Percentiles rank a stretch among this genome's conserved stretches.
phyloP scores from a whole-genome alignment of 2,329 filamentous ascomycete species.

The Diplodia scrobiculata region DNA sequence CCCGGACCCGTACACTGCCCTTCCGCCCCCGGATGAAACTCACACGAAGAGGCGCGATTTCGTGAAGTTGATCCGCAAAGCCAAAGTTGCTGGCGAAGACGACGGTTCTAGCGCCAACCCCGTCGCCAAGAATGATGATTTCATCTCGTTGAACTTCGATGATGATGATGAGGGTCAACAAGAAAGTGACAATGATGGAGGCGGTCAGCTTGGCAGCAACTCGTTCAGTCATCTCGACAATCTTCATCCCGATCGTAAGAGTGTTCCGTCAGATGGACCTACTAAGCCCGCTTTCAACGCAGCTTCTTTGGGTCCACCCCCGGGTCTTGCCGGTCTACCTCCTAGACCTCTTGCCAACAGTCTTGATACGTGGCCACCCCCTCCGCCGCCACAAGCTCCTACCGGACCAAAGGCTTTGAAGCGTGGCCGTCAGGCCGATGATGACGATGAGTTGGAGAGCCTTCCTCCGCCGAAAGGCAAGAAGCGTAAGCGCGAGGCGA shows the following conservation, averaged over 20 bases:
- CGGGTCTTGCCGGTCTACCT: conserved; percentile 11
- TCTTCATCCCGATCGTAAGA: conserved; percentile 34
- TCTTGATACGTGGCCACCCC: conserved; percentile 33
- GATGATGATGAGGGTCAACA: conserved; percentile 58
- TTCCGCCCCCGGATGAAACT: conserved; percentile 76
- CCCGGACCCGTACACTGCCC: conserved; percentile 85
- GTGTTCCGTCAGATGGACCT: conserved; percentile 9
- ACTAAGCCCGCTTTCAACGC: not conserved
- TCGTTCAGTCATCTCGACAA: conserved; percentile 42
- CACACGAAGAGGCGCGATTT: conserved; percentile 79
- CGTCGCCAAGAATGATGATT: conserved; percentile 65
- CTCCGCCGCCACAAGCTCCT: conserved; percentile 11
- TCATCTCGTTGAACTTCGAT: conserved; percentile 80
- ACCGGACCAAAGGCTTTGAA: conserved; percentile 9
- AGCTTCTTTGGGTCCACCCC: conserved; percentile 26
- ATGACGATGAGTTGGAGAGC: conserved; percentile 15
- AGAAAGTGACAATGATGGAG: conserved; percentile 5
- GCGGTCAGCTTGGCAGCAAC: not conserved
- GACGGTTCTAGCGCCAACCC: conserved; percentile 59
- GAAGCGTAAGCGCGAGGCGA: conserved; percentile 66
- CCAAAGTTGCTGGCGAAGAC: conserved; percentile 65
- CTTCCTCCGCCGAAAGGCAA: conserved; percentile 53
- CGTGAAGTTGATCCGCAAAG: conserved; percentile 88
- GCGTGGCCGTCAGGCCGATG: conserved; percentile 6
- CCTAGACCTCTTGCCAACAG: conserved; percentile 22